Base-by-base conservation (phyloP, 179 eudicot species). In the Silene noctiflora region DNA sequence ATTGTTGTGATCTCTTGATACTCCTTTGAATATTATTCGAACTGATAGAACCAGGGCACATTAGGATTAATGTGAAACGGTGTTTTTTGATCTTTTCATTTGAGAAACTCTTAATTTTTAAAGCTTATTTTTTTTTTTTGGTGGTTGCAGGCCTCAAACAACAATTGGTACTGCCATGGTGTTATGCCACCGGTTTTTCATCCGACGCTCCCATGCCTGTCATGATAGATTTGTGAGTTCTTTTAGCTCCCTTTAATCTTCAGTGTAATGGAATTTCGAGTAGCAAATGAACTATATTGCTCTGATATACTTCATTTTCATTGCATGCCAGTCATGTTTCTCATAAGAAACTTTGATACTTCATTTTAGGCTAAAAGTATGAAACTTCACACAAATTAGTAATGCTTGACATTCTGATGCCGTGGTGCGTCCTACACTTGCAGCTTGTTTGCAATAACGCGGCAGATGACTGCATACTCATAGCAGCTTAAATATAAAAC, bases 131-230 rank as follows among this genome's bases (percentile, higher is more conserved):
- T 19, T 51, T 82, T 24, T 84, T 20, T 69, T 14, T 82, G 75
- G 39, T 68, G 72, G 16, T 81, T 87, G 78, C 92, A 95, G 99
- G 88, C 99, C 99, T 33, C 99, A 93, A 75, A 93, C 95, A 71
- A 95, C 99, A 71, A 84, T 90, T 66, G 99, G 98, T 35, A 91
- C 99, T 67, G 96, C 99, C 62, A 95, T 95, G 97, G 97, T 95
- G 74, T 80, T 95, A 44, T 95, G 99, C 81, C 99, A 95, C 79
- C 98, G 99, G 24, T 95, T 95, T 85, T 95, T 95, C 78, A 78
- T 91, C 70, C 89, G 96, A 35, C 87, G 94, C 74, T 95, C 99
- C 3, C 99, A 95, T 90, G 99, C 99, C 75, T 87, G 82, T 67
- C 97, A 95, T 79, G 99, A 95, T 81, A 91, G 99, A 95, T 93